Conservation (phyloP, 1,139 yeast genomes). For the Kodamaea arcana region DNA sequence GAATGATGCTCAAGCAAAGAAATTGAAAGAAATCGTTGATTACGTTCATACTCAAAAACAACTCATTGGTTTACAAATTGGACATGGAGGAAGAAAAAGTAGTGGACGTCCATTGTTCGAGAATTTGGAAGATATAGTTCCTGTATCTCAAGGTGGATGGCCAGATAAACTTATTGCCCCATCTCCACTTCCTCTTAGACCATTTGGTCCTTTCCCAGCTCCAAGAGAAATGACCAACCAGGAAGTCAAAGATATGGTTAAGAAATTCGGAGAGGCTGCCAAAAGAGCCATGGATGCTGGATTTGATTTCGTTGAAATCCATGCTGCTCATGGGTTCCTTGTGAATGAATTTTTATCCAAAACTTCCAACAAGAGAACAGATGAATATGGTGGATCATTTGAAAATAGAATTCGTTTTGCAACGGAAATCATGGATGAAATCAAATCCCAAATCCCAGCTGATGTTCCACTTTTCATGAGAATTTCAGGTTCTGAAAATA, state of each 20-base stretch:
- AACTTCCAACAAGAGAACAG: constrained; percentile 54
- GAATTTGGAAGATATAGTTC: constrained; percentile 29
- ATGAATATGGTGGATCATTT: constrained; percentile 63
- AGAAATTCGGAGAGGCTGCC: constrained; percentile 30
- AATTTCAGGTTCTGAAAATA: constrained; percentile 39
- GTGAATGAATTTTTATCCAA: constrained; percentile 53
- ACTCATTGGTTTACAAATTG: constrained; percentile 49
- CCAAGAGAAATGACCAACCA: constrained; percentile 31
- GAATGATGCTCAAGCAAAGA: constrained; percentile 46
- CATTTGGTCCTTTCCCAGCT: constrained; percentile 21
- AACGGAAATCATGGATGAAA: constrained; percentile 45
- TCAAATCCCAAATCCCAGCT: constrained; percentile 27
- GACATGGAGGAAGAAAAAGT: constrained; percentile 55
- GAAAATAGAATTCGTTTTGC: constrained; percentile 61
- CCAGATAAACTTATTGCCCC: constrained; percentile 44
- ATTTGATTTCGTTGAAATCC: constrained; percentile 69
- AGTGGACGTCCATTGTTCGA: constrained; percentile 31
- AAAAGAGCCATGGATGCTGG: constrained; percentile 45
- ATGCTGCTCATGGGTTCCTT: constrained; percentile 68
- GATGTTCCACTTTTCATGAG: constrained; percentile 42
- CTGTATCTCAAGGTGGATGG: constrained; percentile 37
- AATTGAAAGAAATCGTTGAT: constrained; percentile 47
- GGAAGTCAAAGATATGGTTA: constrained; percentile 31
- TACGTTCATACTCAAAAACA: constrained; percentile 50
- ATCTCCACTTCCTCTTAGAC: constrained; percentile 35